These are phyloP conservation scores for Botrytis fabae DNA, from an alignment of 2,329 filamentous ascomycete genomes.

Conservation along the genomic window DNA sequence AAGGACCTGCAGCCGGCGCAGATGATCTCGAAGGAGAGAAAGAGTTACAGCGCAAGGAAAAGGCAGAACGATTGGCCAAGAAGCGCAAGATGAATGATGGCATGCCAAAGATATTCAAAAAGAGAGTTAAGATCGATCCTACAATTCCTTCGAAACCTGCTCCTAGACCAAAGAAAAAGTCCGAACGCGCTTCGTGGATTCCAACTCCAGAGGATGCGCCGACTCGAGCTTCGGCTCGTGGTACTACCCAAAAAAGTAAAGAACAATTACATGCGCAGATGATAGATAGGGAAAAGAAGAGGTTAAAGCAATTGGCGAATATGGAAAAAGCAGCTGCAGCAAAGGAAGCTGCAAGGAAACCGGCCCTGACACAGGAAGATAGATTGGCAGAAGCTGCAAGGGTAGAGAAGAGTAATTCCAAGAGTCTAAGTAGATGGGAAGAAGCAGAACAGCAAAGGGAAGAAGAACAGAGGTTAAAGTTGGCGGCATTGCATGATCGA, in stretches of 20 bases:
- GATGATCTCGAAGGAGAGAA: conserved; percentile 80
- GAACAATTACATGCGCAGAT: conserved; percentile 65
- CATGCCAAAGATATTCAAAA: conserved; percentile 68
- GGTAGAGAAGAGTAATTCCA: conserved; percentile 83
- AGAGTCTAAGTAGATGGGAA: conserved; percentile 91
- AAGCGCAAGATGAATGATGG: conserved; percentile 81
- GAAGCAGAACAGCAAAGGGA: conserved; percentile 86
- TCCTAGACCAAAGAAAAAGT: conserved; percentile 63
- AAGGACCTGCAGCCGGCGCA: conserved; percentile 57
- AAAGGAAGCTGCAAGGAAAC: conserved; percentile 69
- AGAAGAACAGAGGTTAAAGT: conserved; percentile 76
- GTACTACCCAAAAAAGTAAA: conserved; percentile 62
- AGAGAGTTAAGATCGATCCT: conserved; percentile 72
- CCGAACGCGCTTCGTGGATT: conserved; percentile 69
- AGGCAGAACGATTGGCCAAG: conserved; percentile 65
- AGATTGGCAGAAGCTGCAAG: conserved; percentile 77
- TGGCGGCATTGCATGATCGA: conserved; percentile 85
- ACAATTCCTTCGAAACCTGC: conserved; percentile 45
- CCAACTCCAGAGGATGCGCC: conserved; percentile 63
- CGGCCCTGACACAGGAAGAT: conserved; percentile 86
- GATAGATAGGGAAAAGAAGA: conserved; percentile 68
- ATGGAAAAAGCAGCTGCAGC: conserved; percentile 63
- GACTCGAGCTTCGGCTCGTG: conserved; percentile 60
- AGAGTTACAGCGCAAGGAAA: conserved; percentile 76
- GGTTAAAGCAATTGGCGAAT: conserved; percentile 67